These are phyloP conservation scores for Chenopodium album DNA, from an alignment of 148 eudicot genomes.

Conservation along the genomic window DNA sequence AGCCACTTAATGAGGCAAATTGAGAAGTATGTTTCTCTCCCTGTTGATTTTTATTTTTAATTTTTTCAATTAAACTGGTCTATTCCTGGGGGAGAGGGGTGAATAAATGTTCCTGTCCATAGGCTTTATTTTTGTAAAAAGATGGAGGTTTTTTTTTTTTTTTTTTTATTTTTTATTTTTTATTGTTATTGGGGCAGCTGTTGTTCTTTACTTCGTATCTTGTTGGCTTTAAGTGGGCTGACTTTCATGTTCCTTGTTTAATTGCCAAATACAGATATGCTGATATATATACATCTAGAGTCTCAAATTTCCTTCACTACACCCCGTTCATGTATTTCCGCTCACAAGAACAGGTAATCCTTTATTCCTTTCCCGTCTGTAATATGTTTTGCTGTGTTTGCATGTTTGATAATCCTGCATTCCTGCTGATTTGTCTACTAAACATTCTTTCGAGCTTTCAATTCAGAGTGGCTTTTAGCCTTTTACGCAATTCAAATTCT, in stretches of 20 bases:
- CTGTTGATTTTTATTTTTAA: neutral
- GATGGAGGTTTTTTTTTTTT: too few relatives aligned
- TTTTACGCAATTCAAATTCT: neutral
- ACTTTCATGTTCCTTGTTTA: neutral
- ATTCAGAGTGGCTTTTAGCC: neutral
- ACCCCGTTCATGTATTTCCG: conserved; percentile 98
- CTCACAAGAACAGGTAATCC: conserved; percentile 86
- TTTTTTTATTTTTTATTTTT: too few relatives aligned
- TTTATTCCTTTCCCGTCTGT: neutral
- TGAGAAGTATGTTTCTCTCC: conserved; percentile 63
- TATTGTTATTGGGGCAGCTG: too few relatives aligned
- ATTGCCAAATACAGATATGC: conserved; percentile 68
- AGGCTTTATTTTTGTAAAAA: too few relatives aligned
- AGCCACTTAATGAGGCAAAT: conserved; percentile 98
- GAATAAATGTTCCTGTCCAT: too few relatives aligned
- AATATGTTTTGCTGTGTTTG: neutral
- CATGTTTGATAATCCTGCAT: neutral
- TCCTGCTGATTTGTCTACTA: neutral
- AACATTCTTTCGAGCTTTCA: neutral
- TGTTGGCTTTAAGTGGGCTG: neutral
- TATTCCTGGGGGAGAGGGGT: too few relatives aligned
- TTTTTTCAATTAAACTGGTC: too few relatives aligned
- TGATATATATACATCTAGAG: conserved; percentile 96
- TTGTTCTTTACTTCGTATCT: too few relatives aligned
- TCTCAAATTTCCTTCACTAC: conserved; percentile 89